Evolutionary conservation across 2,329 filamentous ascomycete species (phyloP).

Genomic region (Whalleya microplaca): DNA sequence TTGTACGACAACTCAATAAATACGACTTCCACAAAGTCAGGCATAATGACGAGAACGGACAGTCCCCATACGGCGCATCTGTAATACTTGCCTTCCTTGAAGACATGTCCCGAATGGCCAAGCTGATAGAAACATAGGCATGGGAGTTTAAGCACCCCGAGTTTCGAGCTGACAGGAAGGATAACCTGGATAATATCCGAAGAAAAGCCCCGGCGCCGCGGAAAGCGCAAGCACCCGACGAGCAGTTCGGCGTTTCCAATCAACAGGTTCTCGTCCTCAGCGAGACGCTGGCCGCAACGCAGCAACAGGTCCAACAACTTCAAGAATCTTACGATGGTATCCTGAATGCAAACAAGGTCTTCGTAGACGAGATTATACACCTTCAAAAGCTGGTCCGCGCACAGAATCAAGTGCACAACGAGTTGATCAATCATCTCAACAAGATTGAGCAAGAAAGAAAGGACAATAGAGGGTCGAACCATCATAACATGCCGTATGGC

Average conservation of each 20-base stretch:
- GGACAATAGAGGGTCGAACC: slow-evolving; percentile 44
- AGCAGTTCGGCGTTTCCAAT: slow-evolving; percentile 71
- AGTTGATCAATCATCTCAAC: slow-evolving; percentile 60
- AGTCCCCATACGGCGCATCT: slow-evolving; percentile 79
- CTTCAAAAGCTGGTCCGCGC: slow-evolving; percentile 64
- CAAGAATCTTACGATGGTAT: slow-evolving; percentile 86
- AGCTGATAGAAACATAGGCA: slow-evolving; percentile 56
- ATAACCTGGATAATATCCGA: slow-evolving; percentile 94
- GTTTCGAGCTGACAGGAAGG: slow-evolving; percentile 94
- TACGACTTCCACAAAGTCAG: slow-evolving; percentile 89
- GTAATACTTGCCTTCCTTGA: slow-evolving; percentile 51
- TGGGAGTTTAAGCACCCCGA: slow-evolving; percentile 99
- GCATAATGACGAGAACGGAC: slow-evolving; percentile 82
- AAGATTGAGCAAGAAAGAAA: slow-evolving; percentile 51
- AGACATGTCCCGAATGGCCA: slow-evolving; percentile 13
- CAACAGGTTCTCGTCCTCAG: slow-evolving; percentile 91
- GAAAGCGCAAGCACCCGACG: slow-evolving; percentile 69
- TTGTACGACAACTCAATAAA: slow-evolving; percentile 77
- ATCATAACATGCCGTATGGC: slow-evolving; percentile 47
- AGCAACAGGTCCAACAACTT: slow-evolving; percentile 87
- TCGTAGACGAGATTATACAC: slow-evolving; percentile 64
- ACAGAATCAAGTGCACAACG: slow-evolving; percentile 60
- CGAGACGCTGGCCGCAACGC: slow-evolving; percentile 84
- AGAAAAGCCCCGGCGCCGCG: slow-evolving; percentile 91
- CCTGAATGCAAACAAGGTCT: slow-evolving; percentile 62